phyloP scores from a whole-genome alignment of 192 early-diverging fungal species.

The Backusella morwellensis region DNA sequence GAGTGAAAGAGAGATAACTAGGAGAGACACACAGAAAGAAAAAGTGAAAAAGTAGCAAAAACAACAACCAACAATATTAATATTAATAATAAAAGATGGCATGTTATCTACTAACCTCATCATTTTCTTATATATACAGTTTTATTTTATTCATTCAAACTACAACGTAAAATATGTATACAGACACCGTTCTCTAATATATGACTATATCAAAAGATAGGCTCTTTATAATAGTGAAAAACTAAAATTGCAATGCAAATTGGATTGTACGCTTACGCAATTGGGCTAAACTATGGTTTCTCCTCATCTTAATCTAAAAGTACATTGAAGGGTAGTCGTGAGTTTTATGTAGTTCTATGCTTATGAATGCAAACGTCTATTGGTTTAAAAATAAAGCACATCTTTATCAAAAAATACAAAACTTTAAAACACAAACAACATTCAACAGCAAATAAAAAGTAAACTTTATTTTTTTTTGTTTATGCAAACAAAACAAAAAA shows the following conservation, averaged over 20 bases:
- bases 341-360: background rate
- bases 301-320: background rate
- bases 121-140: background rate
- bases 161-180: background rate
- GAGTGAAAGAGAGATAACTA: background rate
- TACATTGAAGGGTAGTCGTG: background rate
- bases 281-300: slow-evolving; percentile 48
- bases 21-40: background rate
- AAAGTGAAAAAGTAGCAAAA: background rate
- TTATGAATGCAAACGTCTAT: background rate
- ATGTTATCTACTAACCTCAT: too few relatives aligned
- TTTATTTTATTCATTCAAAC: background rate
- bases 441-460: background rate
- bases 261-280: slow-evolving; percentile 66
- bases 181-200: slow-evolving; percentile 73
- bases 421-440: background rate
- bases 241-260: slow-evolving; percentile 59
- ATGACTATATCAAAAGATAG: slow-evolving; percentile 68
- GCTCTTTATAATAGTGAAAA: slow-evolving; percentile 59
- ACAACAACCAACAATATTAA: background rate
- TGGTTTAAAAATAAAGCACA: background rate
- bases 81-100: background rate
- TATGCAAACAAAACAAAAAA: background rate
- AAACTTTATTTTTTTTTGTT: slow-evolving; percentile 1
- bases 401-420: background rate